Evolutionary conservation across 805 yeast genomes (phyloP), one percentile per base, ranked within the genome.

Genomic region (Torulaspora maleeae): DNA sequence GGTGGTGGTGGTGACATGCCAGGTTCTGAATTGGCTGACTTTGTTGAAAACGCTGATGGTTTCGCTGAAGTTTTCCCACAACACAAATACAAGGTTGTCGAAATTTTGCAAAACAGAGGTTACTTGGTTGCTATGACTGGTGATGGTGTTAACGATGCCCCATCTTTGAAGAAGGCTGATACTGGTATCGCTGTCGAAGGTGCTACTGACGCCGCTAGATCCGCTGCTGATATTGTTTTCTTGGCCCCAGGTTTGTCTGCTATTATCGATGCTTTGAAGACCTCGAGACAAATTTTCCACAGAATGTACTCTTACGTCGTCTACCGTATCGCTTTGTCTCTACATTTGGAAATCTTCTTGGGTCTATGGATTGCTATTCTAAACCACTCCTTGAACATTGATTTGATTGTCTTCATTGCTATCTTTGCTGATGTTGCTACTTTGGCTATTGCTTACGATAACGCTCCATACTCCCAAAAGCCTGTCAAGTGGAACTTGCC

Each of bases 91-190:
- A 86, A 83, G 70, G 95, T 90, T 66, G 96, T 88, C 73, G 95
- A 87, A 77, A 86, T 87, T 70, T 80, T 88, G 73, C 96, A 88
- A 79, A 79, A 83, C 71, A 83, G 95, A 80, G 96, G 96, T 75
- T 87, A 85, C 83, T 80, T 88, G 75, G 95, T 89, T 75, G 96
- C 96, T 74, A 88, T 88, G 96, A 88, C 96, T 78, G 96, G 96
- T 85, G 96, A 88, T 71, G 96, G 96, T 86, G 96, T 88, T 70
- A 88, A 88, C 79, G 96, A 88, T 76, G 95, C 96, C 64, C 96
- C 96, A 66, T 88, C 96, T 56, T 80, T 88, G 75, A 88, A 88
- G 88, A 88, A 88, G 80, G 95, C 95, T 63, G 89, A 83, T 67
- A 81, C 86, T 59, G 97, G 97, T 83, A 89, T 89, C 78, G 96